These are phyloP conservation scores for Symmetrospora coprosmae DNA, from an alignment of 768 basidiomycete genomes.

Conservation along the genomic window DNA sequence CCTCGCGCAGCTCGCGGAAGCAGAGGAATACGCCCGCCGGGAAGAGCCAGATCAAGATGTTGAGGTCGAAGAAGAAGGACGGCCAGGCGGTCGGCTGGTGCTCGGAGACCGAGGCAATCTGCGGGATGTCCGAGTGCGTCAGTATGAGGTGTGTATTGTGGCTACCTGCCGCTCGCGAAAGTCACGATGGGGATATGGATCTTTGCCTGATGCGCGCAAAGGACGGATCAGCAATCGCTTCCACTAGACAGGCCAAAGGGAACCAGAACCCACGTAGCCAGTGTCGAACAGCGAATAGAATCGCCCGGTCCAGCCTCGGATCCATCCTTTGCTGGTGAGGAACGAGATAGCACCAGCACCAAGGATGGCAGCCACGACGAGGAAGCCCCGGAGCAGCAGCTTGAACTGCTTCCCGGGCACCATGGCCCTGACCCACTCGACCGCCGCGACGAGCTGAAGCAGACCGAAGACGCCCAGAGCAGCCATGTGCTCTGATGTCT, in stretches of 20 bases:
- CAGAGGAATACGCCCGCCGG: constrained; percentile 88
- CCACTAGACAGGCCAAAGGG: neutral
- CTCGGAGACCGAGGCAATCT: constrained; percentile 92
- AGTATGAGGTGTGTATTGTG: no score
- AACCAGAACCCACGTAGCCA: constrained; percentile 55
- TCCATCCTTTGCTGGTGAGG: constrained; percentile 83
- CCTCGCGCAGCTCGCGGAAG: constrained; percentile 86
- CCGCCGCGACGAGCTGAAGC: constrained; percentile 87
- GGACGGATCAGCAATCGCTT: no score
- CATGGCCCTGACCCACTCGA: constrained; percentile 72
- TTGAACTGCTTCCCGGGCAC: constrained; percentile 87
- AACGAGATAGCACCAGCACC: constrained; percentile 59
- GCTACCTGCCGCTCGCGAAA: no score
- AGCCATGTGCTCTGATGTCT: constrained; percentile 96
- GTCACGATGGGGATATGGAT: constrained; percentile 32
- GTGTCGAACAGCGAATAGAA: constrained; percentile 99
- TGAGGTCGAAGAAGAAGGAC: constrained; percentile 97
- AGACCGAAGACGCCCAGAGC: constrained; percentile 93
- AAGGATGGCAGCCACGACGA: constrained; percentile 53
- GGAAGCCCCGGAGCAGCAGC: constrained; percentile 55
- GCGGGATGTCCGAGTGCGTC: no score
- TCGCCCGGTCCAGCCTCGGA: constrained; percentile 98
- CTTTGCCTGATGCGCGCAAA: neutral
- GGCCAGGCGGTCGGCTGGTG: constrained; percentile 99
- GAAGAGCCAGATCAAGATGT: constrained; percentile 94